phyloP scores from a whole-genome alignment of 2,329 filamentous ascomycete genomes.

The Aspergillus ruber region DNA sequence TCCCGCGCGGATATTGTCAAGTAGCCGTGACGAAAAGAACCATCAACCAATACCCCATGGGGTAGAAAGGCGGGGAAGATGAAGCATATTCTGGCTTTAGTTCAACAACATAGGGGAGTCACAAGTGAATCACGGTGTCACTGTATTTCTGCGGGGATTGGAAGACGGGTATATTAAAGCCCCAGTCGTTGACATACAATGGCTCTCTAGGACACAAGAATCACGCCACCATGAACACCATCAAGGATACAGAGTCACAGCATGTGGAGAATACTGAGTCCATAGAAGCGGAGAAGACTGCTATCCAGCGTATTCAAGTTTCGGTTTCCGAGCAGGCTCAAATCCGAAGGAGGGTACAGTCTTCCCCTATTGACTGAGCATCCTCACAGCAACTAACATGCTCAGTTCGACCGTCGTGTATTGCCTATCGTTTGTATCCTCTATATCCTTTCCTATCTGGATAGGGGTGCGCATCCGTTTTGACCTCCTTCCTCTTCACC shows the following conservation, averaged over 20 bases:
- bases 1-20: constrained; percentile 1
- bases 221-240: too few species aligned
- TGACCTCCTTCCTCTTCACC: not conserved
- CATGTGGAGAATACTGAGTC: not conserved
- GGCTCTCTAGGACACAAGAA: too few species aligned
- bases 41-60: not conserved
- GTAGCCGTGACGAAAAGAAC: not conserved
- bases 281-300: not conserved
- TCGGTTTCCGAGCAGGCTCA: constrained; percentile 6
- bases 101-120: not conserved
- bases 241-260: constrained; percentile 1
- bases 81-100: not conserved
- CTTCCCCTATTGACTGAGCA: not conserved
- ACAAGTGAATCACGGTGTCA: too few species aligned
- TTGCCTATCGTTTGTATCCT: constrained; percentile 19
- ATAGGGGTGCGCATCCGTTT: constrained; percentile 10
- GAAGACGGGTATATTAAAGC: not conserved
- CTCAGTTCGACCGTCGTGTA: constrained; percentile 15
- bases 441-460: constrained; percentile 18
- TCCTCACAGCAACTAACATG: not conserved
- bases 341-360: constrained; percentile 10
- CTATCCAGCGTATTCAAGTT: not conserved
- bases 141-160: not conserved
- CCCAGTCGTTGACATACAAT: not conserved
- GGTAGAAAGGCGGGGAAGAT: not conserved